Base-by-base conservation (phyloP, 2,329 filamentous ascomycete genomes). In the Pseudogymnoascus sp. region DNA sequence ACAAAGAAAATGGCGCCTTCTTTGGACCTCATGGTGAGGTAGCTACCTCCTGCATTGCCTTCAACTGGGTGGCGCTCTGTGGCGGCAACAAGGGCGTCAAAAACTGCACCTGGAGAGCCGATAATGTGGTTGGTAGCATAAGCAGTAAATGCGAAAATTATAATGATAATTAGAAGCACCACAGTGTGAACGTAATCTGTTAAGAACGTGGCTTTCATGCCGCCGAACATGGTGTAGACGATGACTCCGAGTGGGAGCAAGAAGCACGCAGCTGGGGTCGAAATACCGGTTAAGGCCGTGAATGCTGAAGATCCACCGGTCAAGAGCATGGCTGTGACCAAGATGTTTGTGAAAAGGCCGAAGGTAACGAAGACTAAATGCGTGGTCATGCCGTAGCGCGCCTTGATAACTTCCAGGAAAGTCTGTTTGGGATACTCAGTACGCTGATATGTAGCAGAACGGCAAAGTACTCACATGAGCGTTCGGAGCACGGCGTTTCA, bases 1-100 rank as follows among this genome's bases (percentile, higher is more conserved):
- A 95, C 86, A 74, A 96, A 96, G 79, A 96, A 96, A 63, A 94
- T 90, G 41, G 84, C 90, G 4, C 92, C 92, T 69, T 93, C 87
- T 63, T 83, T 84, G 1, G 88, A 91, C 63, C 83, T 80, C 91
- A 96, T 95, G 0, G 92, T 96, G 14, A 96, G 77, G 68, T 96
- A 96, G 69, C 87, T 91, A 12, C 92, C 92, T 6, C 85, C 82
- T 0, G 86, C 81, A 72, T 96, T 96, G 7, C 92, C 91, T 0
- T 83, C 81, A 1, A 96, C 88, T 0, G 92, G 92, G 67, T 94
- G 89, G 4, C 76, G 74, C 3, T 80, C 74, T 0, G 89, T 83
- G 0, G 90, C 90, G 52, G 86, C 79, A 0, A 88, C 81, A 2
- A 96, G 78, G 1, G 89, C 80, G 69, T 96, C 91, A 69, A 91